Base-by-base conservation (phyloP, 169 alveolate species). In the Ichthyophthirius multifiliis region DNA sequence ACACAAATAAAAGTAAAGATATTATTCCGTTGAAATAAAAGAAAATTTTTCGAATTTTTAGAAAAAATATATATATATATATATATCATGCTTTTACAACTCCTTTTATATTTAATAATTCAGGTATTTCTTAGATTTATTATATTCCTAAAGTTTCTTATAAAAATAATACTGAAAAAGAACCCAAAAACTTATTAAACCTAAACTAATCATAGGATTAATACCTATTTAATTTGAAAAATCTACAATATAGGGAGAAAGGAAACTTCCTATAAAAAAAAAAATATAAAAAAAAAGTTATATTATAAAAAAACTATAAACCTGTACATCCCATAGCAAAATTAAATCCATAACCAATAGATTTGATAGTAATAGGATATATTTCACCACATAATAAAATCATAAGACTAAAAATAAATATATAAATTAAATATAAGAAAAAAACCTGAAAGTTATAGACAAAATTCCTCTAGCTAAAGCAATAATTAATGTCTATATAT, bases 291-390 rank as follows among this genome's bases (percentile, higher is more conserved):
- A 5, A 4, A 64, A 10, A 0, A 37, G 1, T 64, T 30, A 27
- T 64, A 23, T 64, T 23, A 27, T 27, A 64, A 31, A 30, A 64
- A 12, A n/a, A 64, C 20, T 64, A 64, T 31, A 3, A 30, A 55
- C 77, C 77, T 16, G 41, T 34, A 12, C 35, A 31, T 67, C 77
- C 77, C 12, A 67, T 39, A 18, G 64, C 77, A 20, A 41, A 35
- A 9, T 34, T 41, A 37, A 67, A 67, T 3, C 77, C 77, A 55
- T 55, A 55, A 10, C 71, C 71, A 3, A 55, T 39, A 18, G 71
- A 55, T 27, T 55, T 55, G 12, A 55, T 4, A 27, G 71, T 55
- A 1, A 39, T 55, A 4, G 71, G 71, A 55, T 55, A 55, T 55
- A 39, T 20, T 55, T 55, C 71, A 55, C 71, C 35, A 55, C 71